Evolutionary conservation across 352 stramenopile genomes (phyloP), one percentile per base, ranked within the genome.

Genomic region (Globisporangium yorkense): DNA sequence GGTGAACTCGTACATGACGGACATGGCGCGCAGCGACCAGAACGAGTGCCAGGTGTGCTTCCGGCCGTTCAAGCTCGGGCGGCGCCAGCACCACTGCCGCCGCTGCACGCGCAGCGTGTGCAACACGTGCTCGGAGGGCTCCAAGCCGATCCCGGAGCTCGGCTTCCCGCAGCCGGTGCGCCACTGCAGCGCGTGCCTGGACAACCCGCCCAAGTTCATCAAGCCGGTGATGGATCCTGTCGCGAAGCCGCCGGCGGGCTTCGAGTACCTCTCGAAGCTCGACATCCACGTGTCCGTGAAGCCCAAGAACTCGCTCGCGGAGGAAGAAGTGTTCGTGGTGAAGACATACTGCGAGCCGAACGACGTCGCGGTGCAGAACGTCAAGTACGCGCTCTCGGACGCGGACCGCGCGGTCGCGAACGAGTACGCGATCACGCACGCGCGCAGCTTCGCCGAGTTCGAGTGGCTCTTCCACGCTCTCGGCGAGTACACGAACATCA

Each of bases 21-120:
- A 94, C 68, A 87, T 81, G 18, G 82, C 82, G 12, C 84, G 84
- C 20, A 88, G 75, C 47, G 84, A 92, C 57, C 84, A 94, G 65
- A 94, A 77, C n/a, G 84, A 94, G 60, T 94, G 84, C 39, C 84
- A 94, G 55, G 81, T 94, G n/a, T 94, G 82, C 49, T 94, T 92
- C 71, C 82, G 84, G 60, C 84, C 81, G 10, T 94, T 94, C 60
- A 92, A 92, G 59, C 78, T 94, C 29, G 82, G 84, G 10, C 77
- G 84, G 68, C 77, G 84, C 3, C 80, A 90, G 62, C 81, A 94
- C 56, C 84, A 94, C 63, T 94, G 84, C 62, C 84, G 81, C 65
- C 84, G 84, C 54, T 94, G 84, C 57, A 94, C 82, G 52, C 81
- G 84, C 53, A 89, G 76, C 68, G 84, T 94, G 31, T 92, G 84